A percentile compares a stretch with the other conserved stretches of the same genome.
These are phyloP conservation scores for Phytophthora syringae DNA, from an alignment of 352 stramenopile genomes.

Conservation along the genomic window DNA sequence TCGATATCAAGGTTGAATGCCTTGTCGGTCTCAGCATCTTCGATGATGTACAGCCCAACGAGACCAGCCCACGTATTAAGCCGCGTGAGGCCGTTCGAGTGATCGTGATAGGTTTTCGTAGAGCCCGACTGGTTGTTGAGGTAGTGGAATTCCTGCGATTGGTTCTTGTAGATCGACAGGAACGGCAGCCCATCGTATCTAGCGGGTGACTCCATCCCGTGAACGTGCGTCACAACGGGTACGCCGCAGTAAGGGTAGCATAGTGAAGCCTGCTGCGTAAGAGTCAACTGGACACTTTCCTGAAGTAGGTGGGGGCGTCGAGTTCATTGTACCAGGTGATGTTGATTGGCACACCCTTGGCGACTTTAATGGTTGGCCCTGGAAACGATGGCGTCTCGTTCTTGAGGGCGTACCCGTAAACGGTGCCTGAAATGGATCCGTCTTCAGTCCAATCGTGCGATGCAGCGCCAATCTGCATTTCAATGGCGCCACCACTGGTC, in stretches of 20 bases:
- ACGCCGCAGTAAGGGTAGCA: constrained; percentile 62
- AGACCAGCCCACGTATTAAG: constrained; percentile 60
- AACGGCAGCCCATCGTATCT: constrained; percentile 52
- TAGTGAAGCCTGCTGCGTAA: constrained; percentile 33
- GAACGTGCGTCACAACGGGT: constrained; percentile 49
- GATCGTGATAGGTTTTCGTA: constrained; percentile 62
- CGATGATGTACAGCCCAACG: constrained; percentile 51
- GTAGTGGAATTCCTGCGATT: constrained; percentile 44
- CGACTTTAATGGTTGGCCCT: constrained; percentile 37
- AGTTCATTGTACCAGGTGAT: constrained; percentile 51
- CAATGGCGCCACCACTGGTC: constrained; percentile 26
- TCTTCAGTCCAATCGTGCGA: constrained; percentile 39
- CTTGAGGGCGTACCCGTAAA: constrained; percentile 41
- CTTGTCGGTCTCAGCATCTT: constrained; percentile 30
- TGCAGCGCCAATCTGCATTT: constrained; percentile 42
- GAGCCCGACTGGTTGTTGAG: constrained; percentile 56
- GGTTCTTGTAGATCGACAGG: constrained; percentile 54
- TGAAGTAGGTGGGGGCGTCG: constrained; percentile 38
- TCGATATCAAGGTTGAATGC: constrained; percentile 53
- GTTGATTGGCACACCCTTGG: constrained; percentile 27
- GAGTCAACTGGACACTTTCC: constrained; percentile 33
- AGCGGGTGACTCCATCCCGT: constrained; percentile 50
- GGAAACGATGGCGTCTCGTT: constrained; percentile 29
- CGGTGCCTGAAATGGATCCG: constrained; percentile 21
- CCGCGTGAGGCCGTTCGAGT: constrained; percentile 50